Conservation (phyloP, 139 green algal genomes). For the Haematococcus sp. region DNA sequence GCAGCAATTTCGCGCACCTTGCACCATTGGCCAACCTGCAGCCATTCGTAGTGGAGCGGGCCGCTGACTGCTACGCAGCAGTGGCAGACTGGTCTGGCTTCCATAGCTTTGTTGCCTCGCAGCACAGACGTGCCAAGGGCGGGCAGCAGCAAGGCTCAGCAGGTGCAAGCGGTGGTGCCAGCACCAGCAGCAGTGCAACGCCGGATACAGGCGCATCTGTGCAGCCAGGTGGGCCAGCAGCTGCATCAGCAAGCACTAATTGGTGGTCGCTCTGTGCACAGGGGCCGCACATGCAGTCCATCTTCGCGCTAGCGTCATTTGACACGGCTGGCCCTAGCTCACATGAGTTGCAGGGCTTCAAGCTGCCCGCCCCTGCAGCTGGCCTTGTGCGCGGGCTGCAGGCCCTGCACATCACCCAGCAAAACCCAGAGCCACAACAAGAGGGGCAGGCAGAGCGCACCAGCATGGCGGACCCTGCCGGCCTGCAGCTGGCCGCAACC, state of each 20-base stretch:
- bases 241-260: too few species aligned
- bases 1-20: neutral
- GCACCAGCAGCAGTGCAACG: neutral
- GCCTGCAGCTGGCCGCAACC: too few species aligned
- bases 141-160: too few species aligned
- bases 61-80: constrained; percentile 52
- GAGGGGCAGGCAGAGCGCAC: too few species aligned
- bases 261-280: constrained; percentile 5
- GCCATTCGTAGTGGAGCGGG: constrained; percentile 41
- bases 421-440: too few species aligned
- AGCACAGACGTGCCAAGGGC: neutral
- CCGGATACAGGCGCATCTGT: too few species aligned
- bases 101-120: constrained; percentile 4
- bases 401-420: too few species aligned
- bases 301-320: constrained; percentile 1
- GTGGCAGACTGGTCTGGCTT: constrained; percentile 55
- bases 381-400: too few species aligned
- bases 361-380: too few species aligned
- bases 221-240: neutral
- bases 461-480: too few species aligned
- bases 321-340: neutral
- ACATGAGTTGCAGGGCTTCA: too few species aligned
- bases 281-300: constrained; percentile 5
- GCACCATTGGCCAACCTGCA: neutral
- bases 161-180: neutral